Evolutionary conservation across 192 early-diverging fungal species (phyloP).

Genomic region (Backusella australiensis): DNA sequence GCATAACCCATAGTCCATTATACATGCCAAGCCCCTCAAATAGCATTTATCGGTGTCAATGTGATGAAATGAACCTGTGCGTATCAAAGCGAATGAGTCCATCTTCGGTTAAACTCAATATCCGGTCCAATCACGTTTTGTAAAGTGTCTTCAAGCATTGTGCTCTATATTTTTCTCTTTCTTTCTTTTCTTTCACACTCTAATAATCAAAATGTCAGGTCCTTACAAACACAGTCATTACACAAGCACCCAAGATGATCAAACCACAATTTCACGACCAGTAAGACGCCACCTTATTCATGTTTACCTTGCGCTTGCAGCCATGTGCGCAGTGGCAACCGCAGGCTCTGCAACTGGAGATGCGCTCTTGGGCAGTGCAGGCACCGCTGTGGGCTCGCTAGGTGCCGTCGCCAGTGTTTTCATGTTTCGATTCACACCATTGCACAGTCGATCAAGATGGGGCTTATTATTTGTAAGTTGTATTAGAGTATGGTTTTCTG

Average conservation of each 20-base stretch:
- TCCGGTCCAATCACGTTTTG: not conserved
- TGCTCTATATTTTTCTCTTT: not conserved
- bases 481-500: not conserved
- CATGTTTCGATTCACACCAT: constrained; percentile 7
- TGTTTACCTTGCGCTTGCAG: constrained; percentile 28
- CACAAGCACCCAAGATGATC: not conserved
- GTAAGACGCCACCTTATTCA: constrained; percentile 22
- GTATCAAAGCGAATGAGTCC: not conserved
- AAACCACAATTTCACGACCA: constrained; percentile 16
- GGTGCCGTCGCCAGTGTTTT: constrained; percentile 17
- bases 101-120: not conserved
- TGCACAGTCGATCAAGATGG: constrained; percentile 10
- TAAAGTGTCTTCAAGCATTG: not conserved
- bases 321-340: constrained; percentile 21
- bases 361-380: not conserved
- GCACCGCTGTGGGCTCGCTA: not conserved
- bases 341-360: constrained; percentile 11
- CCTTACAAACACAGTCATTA: constrained; percentile 6
- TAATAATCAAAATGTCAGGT: not conserved
- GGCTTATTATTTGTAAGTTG: not conserved
- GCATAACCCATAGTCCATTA: no score
- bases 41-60: no score
- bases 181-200: not conserved
- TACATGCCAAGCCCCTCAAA: no score
- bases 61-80: not conserved